A percentile compares a stretch with the other conserved stretches of the same genome.
These are phyloP conservation scores for Plasmodium knowlesi DNA, from an alignment of 169 alveolate genomes.

Conservation along the genomic window DNA sequence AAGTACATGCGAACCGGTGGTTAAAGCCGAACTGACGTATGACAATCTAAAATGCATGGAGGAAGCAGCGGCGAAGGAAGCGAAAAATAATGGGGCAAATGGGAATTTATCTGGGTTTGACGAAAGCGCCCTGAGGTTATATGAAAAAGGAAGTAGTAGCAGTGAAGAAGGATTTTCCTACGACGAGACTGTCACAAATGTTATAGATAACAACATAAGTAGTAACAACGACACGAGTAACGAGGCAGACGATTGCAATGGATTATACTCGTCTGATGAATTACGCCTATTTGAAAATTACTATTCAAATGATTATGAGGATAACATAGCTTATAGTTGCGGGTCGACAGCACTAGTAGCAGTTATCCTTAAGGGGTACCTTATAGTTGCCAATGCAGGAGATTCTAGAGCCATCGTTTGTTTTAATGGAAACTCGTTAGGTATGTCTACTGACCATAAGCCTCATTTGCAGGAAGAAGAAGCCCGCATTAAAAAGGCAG, in stretches of 20 bases:
- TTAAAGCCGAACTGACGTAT: constrained; percentile 62
- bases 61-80: constrained; percentile 20
- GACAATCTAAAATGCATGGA: constrained; percentile 50
- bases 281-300: constrained; percentile 60
- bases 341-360: constrained; percentile 93
- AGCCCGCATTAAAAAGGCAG: constrained; percentile 93
- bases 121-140: constrained; percentile 8
- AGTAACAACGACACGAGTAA: constrained; percentile 18
- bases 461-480: constrained; percentile 96
- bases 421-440: constrained; percentile 92
- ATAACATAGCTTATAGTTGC: constrained; percentile 85
- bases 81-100: constrained; percentile 10
- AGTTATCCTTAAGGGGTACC: constrained; percentile 84
- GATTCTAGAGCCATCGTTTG: constrained; percentile 98
- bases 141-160: constrained; percentile 38
- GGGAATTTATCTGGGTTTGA: constrained; percentile 9
- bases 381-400: constrained; percentile 98
- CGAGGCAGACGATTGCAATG: constrained; percentile 56
- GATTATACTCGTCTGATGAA: constrained; percentile 51
- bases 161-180: constrained; percentile 25
- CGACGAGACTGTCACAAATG: constrained; percentile 58
- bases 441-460: constrained; percentile 97
- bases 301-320: constrained; percentile 76
- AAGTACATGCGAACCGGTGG: neutral
- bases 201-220: constrained; percentile 64